Evolutionary conservation across 495 filamentous ascomycete genomes (phyloP), one percentile per base, ranked within the genome.

Genomic region (Pseudomonodictys pantanalensis): DNA sequence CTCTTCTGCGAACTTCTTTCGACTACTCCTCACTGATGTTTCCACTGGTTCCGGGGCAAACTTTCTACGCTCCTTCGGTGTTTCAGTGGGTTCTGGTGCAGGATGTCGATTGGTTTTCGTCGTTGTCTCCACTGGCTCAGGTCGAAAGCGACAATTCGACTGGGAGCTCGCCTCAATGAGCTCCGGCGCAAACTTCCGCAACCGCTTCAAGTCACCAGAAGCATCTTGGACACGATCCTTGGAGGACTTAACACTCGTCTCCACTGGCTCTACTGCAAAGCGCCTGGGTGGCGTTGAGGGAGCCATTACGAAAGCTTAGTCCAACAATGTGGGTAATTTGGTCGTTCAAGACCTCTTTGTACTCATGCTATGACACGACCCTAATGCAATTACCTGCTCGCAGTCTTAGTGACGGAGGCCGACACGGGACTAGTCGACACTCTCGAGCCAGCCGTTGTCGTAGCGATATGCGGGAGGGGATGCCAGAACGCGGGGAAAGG

Each of bases 191-290:
- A 66, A 61, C 41, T 51, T 65, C 12, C 62, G 56, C 23, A 23
- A 22, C 22, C 23, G 26, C 48, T 46, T 58, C 23, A 24, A 15
- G 38, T 15, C 38, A n/a, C n/a, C n/a, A n/a, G n/a, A n/a, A n/a
- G n/a, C n/a, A n/a, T n/a, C n/a, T n/a, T n/a, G n/a, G n/a, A n/a
- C n/a, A n/a, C n/a, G n/a, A n/a, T n/a, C n/a, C n/a, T n/a, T n/a
- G n/a, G 71, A 73, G 3, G 66, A 67, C 49, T 64, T 70, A 17
- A 47, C 41, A 18, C 56, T 65, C 4, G 69, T 65, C 57, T 75
- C 71, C n/a, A 73, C 39, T 6, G 72, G 69, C 33, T 72, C 62
- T 15, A 67, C 62, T 18, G 66, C 58, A 58, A 73, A 73, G 6
- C 67, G 69, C 26, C 65, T 50, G 33, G 66, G 62, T n/a, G 66